Percentiles rank a stretch among this genome's conserved stretches.
These are phyloP conservation scores for Penicillium digitatum DNA, from an alignment of 2,329 filamentous ascomycete genomes.

Conservation along the genomic window DNA sequence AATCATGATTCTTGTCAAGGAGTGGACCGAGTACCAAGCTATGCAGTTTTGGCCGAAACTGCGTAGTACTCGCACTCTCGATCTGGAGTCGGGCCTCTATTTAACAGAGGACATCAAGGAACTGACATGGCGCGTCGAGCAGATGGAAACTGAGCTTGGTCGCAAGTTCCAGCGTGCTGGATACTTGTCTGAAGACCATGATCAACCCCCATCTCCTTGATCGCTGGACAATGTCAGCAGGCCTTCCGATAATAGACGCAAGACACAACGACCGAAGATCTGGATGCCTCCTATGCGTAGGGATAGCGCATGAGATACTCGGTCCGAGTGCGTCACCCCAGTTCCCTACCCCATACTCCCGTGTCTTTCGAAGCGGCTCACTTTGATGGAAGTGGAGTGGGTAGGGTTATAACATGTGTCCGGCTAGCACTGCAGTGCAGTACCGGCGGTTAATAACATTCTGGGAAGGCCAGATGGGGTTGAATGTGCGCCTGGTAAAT, in stretches of 20 bases:
- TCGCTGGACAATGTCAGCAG: not conserved
- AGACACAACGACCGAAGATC: not conserved
- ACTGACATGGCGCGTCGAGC: not conserved
- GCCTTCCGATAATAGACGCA: not conserved
- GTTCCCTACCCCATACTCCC: not conserved
- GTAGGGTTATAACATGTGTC: not conserved
- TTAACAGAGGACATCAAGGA: not conserved
- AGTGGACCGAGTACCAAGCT: constrained; percentile 6
- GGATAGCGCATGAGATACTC: not conserved
- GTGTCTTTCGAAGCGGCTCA: constrained; percentile 12
- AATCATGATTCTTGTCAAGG: constrained; percentile 5
- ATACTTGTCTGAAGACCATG: not conserved
- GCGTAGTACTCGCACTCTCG: not conserved
- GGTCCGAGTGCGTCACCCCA: not conserved
- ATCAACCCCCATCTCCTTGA: not conserved
- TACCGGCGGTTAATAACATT: not conserved
- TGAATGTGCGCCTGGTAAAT: not conserved
- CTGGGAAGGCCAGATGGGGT: not conserved
- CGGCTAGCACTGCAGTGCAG: not conserved
- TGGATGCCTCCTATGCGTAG: constrained; percentile 6
- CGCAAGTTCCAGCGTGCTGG: not conserved
- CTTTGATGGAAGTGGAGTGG: constrained; percentile 7
- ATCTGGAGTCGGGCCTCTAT: constrained; percentile 1
- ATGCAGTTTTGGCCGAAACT: constrained; percentile 7
- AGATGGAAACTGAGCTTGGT: not conserved